Conservation (phyloP, 2,329 filamentous ascomycete species). For the Mycogone perniciosa region DNA sequence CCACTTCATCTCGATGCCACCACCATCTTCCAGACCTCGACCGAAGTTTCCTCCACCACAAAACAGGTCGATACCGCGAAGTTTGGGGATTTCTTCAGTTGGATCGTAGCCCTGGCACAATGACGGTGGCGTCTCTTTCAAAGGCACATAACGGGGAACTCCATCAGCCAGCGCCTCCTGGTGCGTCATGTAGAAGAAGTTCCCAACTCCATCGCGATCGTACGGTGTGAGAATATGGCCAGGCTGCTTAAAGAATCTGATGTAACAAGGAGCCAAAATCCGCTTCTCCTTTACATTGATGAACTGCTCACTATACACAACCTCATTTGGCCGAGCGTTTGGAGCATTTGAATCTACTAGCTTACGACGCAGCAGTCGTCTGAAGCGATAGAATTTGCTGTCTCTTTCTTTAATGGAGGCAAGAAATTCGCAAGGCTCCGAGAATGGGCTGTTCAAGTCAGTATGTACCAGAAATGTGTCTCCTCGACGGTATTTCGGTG, state of each 20-base stretch:
- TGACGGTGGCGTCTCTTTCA: constrained; percentile 27
- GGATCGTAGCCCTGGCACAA: constrained; percentile 54
- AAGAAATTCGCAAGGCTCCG: constrained; percentile 59
- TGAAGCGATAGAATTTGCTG: constrained; percentile 32
- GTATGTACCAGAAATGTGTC: constrained; percentile 52
- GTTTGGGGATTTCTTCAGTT: constrained; percentile 24
- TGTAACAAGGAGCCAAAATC: constrained; percentile 51
- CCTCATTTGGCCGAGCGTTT: constrained; percentile 45
- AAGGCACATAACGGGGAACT: constrained; percentile 24
- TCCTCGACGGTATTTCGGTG: constrained; percentile 38
- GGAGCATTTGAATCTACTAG: constrained; percentile 28
- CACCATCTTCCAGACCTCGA: constrained; percentile 66
- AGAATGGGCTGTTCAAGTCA: constrained; percentile 23
- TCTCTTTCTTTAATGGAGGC: constrained; percentile 17
- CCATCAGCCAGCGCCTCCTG: constrained; percentile 13
- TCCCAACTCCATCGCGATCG: constrained; percentile 55
- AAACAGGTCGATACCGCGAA: constrained; percentile 65
- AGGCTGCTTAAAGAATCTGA: constrained; percentile 46
- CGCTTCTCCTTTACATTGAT: constrained; percentile 29
- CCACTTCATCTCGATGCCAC: constrained; percentile 57
- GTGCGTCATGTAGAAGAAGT: constrained; percentile 58
- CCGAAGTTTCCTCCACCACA: constrained; percentile 75
- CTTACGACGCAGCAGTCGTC: constrained; percentile 46
- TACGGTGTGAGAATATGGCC: constrained; percentile 57
- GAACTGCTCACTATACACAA: constrained; percentile 48